phyloP scores from a whole-genome alignment of 805 yeast genomes.

The Torulaspora delbrueckii region DNA sequence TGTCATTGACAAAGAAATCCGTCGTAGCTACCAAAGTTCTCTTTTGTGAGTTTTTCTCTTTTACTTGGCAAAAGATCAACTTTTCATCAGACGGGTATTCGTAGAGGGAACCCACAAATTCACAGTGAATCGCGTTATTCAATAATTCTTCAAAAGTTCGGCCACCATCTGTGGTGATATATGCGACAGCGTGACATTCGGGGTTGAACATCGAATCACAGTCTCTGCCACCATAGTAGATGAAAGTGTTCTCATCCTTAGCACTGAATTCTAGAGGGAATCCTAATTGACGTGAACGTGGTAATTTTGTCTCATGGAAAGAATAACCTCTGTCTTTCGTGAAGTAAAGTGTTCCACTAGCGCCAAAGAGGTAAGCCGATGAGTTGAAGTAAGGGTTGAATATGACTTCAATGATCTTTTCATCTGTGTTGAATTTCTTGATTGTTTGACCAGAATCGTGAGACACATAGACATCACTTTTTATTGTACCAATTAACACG shows the following conservation, averaged over 20 bases:
- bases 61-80: slow-evolving; percentile 60
- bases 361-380: slow-evolving; percentile 41
- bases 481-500: slow-evolving; percentile 53
- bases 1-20: slow-evolving; percentile 46
- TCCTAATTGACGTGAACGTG: slow-evolving; percentile 42
- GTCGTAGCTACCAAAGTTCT: slow-evolving; percentile 43
- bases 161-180: slow-evolving; percentile 66
- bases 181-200: slow-evolving; percentile 56
- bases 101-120: slow-evolving; percentile 56
- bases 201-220: slow-evolving; percentile 46
- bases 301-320: slow-evolving; percentile 47
- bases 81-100: slow-evolving; percentile 42
- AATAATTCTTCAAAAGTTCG: slow-evolving; percentile 49
- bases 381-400: slow-evolving; percentile 48
- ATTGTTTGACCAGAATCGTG: slow-evolving; percentile 62
- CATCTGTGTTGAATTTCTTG: slow-evolving; percentile 35
- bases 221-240: slow-evolving; percentile 61
- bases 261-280: slow-evolving; percentile 60
- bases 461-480: slow-evolving; percentile 55
- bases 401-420: slow-evolving; percentile 44
- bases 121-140: slow-evolving; percentile 55
- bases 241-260: slow-evolving; percentile 49
- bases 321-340: slow-evolving; percentile 68
- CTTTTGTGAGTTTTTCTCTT: slow-evolving; percentile 33
- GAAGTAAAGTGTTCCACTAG: slow-evolving; percentile 45